Percentiles rank a stretch among this genome's conserved stretches.
These are phyloP conservation scores for Ilyonectria robusta DNA, from an alignment of 2,329 filamentous ascomycete genomes.

Conservation along the genomic window DNA sequence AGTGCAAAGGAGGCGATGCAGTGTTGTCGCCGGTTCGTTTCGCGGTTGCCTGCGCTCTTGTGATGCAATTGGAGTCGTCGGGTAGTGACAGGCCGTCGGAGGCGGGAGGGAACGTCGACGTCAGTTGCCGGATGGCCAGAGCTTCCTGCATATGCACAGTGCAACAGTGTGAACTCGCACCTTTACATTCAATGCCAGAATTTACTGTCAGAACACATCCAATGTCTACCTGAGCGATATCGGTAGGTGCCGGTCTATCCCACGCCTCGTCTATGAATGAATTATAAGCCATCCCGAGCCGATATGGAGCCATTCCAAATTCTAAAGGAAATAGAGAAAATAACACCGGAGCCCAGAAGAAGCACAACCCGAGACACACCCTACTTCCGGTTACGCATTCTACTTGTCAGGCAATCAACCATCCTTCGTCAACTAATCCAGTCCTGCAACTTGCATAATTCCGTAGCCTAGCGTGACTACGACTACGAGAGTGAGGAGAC, in stretches of 20 bases:
- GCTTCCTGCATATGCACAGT: conserved; percentile 45
- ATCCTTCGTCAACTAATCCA: conserved; percentile 57
- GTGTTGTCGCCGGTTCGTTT: conserved; percentile 10
- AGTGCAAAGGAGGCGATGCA: background rate
- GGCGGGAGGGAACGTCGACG: conserved; percentile 44
- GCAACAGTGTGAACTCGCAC: conserved; percentile 40
- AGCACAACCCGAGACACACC: background rate
- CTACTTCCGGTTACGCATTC: conserved; percentile 3
- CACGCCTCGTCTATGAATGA: conserved; percentile 33
- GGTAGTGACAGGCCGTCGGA: conserved; percentile 31
- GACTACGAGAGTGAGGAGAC: conserved; percentile 83
- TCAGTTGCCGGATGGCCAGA: conserved; percentile 47
- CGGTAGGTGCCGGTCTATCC: conserved; percentile 34
- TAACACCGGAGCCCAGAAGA: conserved; percentile 3
- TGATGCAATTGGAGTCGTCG: conserved; percentile 19
- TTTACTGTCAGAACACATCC: conserved; percentile 2
- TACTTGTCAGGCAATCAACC: too few relatives aligned
- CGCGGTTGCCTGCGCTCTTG: conserved; percentile 9
- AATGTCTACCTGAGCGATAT: background rate
- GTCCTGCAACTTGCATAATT: conserved; percentile 83
- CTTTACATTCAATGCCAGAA: conserved; percentile 2
- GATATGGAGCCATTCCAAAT: conserved; percentile 3
- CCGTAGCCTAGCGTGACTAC: conserved; percentile 93
- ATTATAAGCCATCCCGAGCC: conserved; percentile 22
- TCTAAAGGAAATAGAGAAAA: conserved; percentile 18